Base-by-base conservation (phyloP, 306 rosid genomes). In the Rubus parviflorus region DNA sequence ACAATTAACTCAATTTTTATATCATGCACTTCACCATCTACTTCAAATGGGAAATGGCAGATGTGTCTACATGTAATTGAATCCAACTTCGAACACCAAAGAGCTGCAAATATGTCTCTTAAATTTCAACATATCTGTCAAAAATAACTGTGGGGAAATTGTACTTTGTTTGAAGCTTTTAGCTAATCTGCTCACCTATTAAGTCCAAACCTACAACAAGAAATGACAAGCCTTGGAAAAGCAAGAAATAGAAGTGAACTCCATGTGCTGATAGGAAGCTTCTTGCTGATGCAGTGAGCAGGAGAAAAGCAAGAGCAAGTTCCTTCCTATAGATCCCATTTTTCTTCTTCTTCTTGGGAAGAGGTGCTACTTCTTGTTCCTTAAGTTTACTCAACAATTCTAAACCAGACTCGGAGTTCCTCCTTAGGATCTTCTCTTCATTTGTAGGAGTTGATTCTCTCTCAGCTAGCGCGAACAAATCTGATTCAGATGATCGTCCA, bases 191-290 rank as follows among this genome's bases (percentile, higher is more conserved):
- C 86, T 96, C 99, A 14, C 99, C 99, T 66, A 96, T 96, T 51
- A 96, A 89, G 87, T 96, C 99, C 87, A 96, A 81, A 22, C 98
- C 99, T 80, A 96, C 85, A 6, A 86, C 84, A 11, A 96, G 96
- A 81, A 96, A 96, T 66, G 99, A 81, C 85, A 96, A 72, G 30
- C 99, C 99, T 86, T 96, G 99, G 84, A 96, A 96, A 8, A 96
- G 98, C 87, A 96, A 85, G 84, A 89, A 96, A 68, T 96, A 96
- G 84, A 96, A 96, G 81, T 96, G 99, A 82, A 96, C 86, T 77
- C 99, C 99, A 68, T 96, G 99, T 15, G 86, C 97, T 22, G 99
- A 93, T 56, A 96, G 75, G 65, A 92, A 88, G 71, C 99, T 96
- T 83, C 99, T 89, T 37, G 96, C 96, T 20, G 98, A 75, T 66